These are phyloP conservation scores for Colletotrichum coccodes DNA, from an alignment of 2,329 filamentous ascomycete species.

Conservation along the genomic window DNA sequence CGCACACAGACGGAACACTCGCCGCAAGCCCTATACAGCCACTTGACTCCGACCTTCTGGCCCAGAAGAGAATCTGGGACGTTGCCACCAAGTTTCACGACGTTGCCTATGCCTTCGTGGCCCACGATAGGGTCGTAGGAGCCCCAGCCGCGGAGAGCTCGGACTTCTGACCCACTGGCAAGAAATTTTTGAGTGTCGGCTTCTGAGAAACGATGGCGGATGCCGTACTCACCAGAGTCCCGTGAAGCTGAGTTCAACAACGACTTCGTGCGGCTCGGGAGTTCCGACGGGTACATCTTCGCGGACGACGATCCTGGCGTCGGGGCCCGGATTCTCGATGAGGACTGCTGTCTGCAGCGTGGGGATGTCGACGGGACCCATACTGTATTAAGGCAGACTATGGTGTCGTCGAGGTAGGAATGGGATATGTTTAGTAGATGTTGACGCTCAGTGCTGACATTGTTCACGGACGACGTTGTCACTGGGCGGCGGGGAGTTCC, in stretches of 20 bases:
- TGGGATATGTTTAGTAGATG: neutral
- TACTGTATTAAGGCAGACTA: neutral
- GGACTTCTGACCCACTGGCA: slow-evolving; percentile 42
- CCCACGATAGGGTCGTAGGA: slow-evolving; percentile 40
- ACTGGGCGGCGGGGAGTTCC: neutral
- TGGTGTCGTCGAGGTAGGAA: neutral
- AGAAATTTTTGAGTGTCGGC: too few species aligned
- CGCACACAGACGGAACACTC: slow-evolving; percentile 46
- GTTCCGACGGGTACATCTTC: slow-evolving; percentile 16
- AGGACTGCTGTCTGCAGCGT: slow-evolving; percentile 9
- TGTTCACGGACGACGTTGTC: neutral
- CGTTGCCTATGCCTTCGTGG: slow-evolving; percentile 44
- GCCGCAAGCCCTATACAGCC: slow-evolving; percentile 54
- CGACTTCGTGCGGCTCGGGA: slow-evolving; percentile 17
- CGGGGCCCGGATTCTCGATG: slow-evolving; percentile 21
- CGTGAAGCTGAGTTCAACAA: neutral
- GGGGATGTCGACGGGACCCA: neutral
- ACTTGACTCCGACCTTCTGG: slow-evolving; percentile 54
- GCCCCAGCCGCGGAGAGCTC: slow-evolving; percentile 42
- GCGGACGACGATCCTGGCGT: neutral
- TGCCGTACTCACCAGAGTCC: slow-evolving; percentile 13
- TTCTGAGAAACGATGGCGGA: neutral
- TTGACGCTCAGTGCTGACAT: neutral
- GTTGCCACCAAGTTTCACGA: slow-evolving; percentile 41
- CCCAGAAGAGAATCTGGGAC: slow-evolving; percentile 41